Conservation (phyloP, 805 yeast species). For the Candida mattraensis region DNA sequence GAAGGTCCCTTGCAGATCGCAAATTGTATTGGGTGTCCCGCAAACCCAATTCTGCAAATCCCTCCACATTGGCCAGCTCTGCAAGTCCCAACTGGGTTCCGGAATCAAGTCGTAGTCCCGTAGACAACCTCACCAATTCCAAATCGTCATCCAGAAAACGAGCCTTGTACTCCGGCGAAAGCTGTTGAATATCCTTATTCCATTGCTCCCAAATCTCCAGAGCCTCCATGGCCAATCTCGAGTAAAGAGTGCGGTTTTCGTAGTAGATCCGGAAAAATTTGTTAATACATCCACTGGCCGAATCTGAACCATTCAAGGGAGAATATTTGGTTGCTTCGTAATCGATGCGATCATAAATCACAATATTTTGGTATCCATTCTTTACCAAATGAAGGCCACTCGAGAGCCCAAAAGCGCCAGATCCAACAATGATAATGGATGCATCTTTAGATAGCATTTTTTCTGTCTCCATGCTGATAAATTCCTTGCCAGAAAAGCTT, state of each 20-base stretch:
- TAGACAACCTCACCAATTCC: constrained; percentile 2
- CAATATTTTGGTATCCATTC: constrained; percentile 21
- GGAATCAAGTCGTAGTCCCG: constrained; percentile 11
- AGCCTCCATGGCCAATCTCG: constrained; percentile 19
- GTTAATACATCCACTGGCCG: constrained; percentile 26
- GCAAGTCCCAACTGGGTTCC: constrained; percentile 7
- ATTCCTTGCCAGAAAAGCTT: no score
- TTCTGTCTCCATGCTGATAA: no score
- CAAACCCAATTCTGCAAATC: constrained; percentile 18
- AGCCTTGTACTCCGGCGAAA: constrained; percentile 19
- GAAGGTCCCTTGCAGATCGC: constrained; percentile 11
- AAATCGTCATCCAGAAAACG: constrained; percentile 29
- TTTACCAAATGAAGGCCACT: constrained; percentile 31
- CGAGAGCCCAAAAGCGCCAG: constrained; percentile 53
- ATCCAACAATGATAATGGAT: constrained; percentile 40
- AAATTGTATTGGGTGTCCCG: constrained; percentile 22
- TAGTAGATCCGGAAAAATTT: constrained; percentile 23
- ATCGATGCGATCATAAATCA: constrained; percentile 20
- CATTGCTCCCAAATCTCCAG: constrained; percentile 19
- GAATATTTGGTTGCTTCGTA: constrained; percentile 14
- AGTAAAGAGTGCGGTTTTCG: constrained; percentile 18
- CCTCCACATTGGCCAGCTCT: constrained; percentile 16
- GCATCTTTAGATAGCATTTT: constrained; percentile 10
- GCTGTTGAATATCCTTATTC: constrained; percentile 17
- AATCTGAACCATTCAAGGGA: constrained; percentile 22